A percentile compares a stretch with the other conserved stretches of the same genome.
phyloP scores from a whole-genome alignment of 2,329 filamentous ascomycete species.

The Didymella segeticola region DNA sequence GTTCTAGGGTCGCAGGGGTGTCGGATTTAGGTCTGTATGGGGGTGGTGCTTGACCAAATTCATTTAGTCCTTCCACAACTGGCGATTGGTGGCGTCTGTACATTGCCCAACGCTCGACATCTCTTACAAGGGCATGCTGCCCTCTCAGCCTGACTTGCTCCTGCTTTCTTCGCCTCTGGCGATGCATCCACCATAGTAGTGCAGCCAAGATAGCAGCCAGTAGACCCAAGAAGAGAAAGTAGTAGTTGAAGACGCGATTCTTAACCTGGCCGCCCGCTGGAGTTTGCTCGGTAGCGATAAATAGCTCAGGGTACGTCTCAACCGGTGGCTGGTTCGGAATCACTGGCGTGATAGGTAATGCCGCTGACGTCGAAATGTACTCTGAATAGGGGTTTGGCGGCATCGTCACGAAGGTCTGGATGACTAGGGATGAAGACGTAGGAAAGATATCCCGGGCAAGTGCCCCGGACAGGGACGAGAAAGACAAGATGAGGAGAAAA shows the following conservation, averaged over 20 bases:
- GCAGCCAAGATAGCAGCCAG: slow-evolving; percentile 54
- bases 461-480: background rate
- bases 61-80: slow-evolving; percentile 65
- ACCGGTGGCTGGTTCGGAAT: background rate
- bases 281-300: slow-evolving; percentile 12
- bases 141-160: slow-evolving; percentile 33
- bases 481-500: background rate
- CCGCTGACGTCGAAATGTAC: background rate
- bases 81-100: slow-evolving; percentile 31
- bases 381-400: background rate
- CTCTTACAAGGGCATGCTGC: slow-evolving; percentile 45
- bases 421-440: background rate
- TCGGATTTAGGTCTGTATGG: slow-evolving; percentile 59
- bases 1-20: slow-evolving; percentile 20
- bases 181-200: slow-evolving; percentile 54
- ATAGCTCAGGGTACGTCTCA: slow-evolving; percentile 12
- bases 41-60: slow-evolving; percentile 69
- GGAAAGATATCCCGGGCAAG: background rate
- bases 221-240: slow-evolving; percentile 65
- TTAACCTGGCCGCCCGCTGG: slow-evolving; percentile 1
- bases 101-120: slow-evolving; percentile 45
- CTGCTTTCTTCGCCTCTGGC: slow-evolving; percentile 49
- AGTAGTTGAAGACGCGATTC: slow-evolving; percentile 52
- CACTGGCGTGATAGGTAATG: background rate
- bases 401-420: slow-evolving; percentile 3